These are phyloP conservation scores for Trichoderma koningii DNA, from an alignment of 2,329 filamentous ascomycete genomes.

Conservation along the genomic window DNA sequence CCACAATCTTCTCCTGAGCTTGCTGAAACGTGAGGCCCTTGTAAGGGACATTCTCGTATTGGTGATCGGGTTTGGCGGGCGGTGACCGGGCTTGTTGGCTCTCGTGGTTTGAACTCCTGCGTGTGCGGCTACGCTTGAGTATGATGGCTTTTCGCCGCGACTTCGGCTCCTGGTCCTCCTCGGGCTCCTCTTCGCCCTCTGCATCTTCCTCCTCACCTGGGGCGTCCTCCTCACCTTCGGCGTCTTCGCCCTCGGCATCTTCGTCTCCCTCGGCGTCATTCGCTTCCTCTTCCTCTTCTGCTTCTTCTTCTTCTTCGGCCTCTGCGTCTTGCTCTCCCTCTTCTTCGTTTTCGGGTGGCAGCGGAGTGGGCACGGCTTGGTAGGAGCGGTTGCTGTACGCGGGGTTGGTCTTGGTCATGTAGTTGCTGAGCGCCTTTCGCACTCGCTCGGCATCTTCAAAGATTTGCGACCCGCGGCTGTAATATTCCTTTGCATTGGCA, in stretches of 20 bases:
- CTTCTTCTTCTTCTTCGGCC: constrained; percentile 35
- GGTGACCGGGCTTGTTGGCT: constrained; percentile 42
- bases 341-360: constrained; percentile 51
- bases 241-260: constrained; percentile 37
- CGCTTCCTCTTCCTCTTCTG: constrained; percentile 36
- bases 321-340: constrained; percentile 38
- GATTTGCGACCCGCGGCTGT: constrained; percentile 68
- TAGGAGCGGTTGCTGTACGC: constrained; percentile 72
- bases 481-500: constrained; percentile 82
- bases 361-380: constrained; percentile 70
- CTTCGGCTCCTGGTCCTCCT: constrained; percentile 36
- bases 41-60: constrained; percentile 62
- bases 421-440: constrained; percentile 82
- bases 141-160: constrained; percentile 45
- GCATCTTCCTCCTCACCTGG: constrained; percentile 36
- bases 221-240: constrained; percentile 36
- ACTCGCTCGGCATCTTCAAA: constrained; percentile 86
- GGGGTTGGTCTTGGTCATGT: constrained; percentile 84
- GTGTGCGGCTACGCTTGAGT: constrained; percentile 43
- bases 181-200: constrained; percentile 35
- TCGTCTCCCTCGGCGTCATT: constrained; percentile 42
- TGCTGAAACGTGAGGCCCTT: constrained; percentile 76
- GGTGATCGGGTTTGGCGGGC: constrained; percentile 51
- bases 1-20: constrained; percentile 82
- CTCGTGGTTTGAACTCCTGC: constrained; percentile 40